These are phyloP conservation scores for Caryopteris hybrid DNA, from an alignment of 305 asterid genomes.

Conservation along the genomic window DNA sequence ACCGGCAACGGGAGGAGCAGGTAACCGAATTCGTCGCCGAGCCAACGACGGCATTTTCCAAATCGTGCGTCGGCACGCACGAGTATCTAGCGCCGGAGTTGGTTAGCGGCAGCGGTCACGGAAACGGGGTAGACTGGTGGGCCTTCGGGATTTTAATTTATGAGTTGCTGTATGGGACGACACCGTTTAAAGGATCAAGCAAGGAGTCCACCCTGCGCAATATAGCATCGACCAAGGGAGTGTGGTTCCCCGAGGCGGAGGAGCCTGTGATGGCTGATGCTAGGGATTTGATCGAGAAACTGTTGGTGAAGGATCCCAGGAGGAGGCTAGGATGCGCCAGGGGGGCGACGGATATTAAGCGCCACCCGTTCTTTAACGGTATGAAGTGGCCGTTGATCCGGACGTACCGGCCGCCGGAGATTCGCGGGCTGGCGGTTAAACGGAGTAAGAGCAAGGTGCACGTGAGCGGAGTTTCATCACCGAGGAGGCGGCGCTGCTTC, in stretches of 20 bases:
- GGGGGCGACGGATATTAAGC: constrained; percentile 93
- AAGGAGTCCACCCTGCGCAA: constrained; percentile 93
- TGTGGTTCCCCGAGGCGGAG: constrained; percentile 40
- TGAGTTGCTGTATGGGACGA: constrained; percentile 66
- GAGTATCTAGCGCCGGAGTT: constrained; percentile 90
- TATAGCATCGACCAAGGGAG: constrained; percentile 66
- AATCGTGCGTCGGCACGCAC: constrained; percentile 91
- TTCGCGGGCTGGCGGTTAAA: constrained; percentile 63
- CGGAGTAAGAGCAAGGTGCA: constrained; percentile 52
- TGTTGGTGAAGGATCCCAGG: constrained; percentile 77
- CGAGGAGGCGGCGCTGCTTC: constrained; percentile 62
- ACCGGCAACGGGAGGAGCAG: constrained; percentile 31
- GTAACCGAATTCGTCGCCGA: constrained; percentile 78
- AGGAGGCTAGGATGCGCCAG: constrained; percentile 66
- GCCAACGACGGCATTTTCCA: constrained; percentile 79
- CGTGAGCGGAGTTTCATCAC: constrained; percentile 33
- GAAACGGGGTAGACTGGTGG: constrained; percentile 99
- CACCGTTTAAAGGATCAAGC: constrained; percentile 81
- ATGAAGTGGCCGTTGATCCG: constrained; percentile 92
- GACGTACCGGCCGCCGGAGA: constrained; percentile 77
- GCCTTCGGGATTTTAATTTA: constrained; percentile 81
- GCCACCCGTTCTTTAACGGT: constrained; percentile 86
- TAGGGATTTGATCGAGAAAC: constrained; percentile 59
- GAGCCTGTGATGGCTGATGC: constrained; percentile 57
- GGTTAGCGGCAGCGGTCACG: constrained; percentile 74